phyloP scores from a whole-genome alignment of 2,329 filamentous ascomycete species.

The Paecilomyces niveus region DNA sequence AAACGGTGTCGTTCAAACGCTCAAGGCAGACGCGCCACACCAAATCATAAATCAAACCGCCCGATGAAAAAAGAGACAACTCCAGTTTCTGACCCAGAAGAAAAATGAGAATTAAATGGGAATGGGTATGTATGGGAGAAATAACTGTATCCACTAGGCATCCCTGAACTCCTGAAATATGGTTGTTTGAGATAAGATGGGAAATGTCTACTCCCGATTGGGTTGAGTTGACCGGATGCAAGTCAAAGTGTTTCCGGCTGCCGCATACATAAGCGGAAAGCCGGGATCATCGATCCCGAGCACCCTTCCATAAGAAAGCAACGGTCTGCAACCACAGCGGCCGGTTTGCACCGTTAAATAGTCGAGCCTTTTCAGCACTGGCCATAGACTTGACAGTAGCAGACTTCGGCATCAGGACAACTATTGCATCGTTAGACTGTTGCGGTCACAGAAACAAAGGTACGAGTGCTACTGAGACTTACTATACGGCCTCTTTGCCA shows the following conservation, averaged over 20 bases:
- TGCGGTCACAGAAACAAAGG: not conserved
- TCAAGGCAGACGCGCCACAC: not conserved
- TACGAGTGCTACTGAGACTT: slow-evolving; percentile 9
- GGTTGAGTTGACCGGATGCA: too few relatives aligned
- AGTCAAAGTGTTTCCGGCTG: too few relatives aligned
- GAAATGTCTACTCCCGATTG: not conserved
- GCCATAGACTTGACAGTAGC: slow-evolving; percentile 31
- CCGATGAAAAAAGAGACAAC: not conserved
- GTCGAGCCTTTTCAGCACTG: slow-evolving; percentile 17
- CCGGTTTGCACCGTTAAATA: not conserved
- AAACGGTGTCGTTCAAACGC: not conserved
- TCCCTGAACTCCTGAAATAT: not conserved
- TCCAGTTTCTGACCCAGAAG: not conserved
- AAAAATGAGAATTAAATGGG: not conserved
- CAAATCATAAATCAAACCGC: not conserved
- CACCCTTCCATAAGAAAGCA: too few relatives aligned
- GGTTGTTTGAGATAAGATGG: not conserved
- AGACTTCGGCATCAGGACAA: slow-evolving; percentile 27
- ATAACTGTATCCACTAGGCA: not conserved
- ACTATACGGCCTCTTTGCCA: slow-evolving; percentile 34
- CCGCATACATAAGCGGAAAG: too few relatives aligned
- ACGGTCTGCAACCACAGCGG: too few relatives aligned
- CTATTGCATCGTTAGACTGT: slow-evolving; percentile 14
- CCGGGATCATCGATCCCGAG: too few relatives aligned
- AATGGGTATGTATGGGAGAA: not conserved